phyloP scores from a whole-genome alignment of 2,329 filamentous ascomycete genomes.

The Cladosporium sp. region DNA sequence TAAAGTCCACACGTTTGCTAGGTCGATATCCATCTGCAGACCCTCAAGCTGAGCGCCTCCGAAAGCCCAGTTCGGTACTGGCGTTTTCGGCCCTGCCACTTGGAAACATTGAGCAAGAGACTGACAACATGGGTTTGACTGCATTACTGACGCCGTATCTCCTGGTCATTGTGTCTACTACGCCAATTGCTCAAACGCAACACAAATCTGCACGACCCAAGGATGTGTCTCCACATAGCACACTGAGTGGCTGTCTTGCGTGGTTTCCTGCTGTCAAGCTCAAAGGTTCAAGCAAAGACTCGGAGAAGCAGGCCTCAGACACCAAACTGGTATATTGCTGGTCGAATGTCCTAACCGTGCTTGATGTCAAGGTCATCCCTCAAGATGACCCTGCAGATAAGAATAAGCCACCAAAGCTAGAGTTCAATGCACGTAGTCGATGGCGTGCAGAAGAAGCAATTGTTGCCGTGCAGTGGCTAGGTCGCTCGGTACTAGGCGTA shows the following conservation, averaged over 20 bases:
- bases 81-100: conserved; percentile 88
- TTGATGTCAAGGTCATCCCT: conserved; percentile 79
- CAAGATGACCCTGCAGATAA: conserved; percentile 61
- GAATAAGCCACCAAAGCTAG: conserved; percentile 75
- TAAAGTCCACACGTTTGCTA: conserved; percentile 87
- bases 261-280: conserved; percentile 97
- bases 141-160: conserved; percentile 96
- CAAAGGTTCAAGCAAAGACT: conserved; percentile 63
- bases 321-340: conserved; percentile 96
- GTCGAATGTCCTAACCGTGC: conserved; percentile 94
- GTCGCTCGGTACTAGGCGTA: conserved; percentile 85
- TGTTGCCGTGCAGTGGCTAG: conserved; percentile 95
- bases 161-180: conserved; percentile 95
- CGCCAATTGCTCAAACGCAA: conserved; percentile 92
- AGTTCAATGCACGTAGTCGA: conserved; percentile 78
- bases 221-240: conserved; percentile 84
- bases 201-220: conserved; percentile 91
- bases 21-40: conserved; percentile 82
- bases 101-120: conserved; percentile 88
- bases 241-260: conserved; percentile 89
- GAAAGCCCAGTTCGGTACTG: conserved; percentile 92
- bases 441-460: conserved; percentile 96
- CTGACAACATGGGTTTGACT: conserved; percentile 85
- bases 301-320: conserved; percentile 67
- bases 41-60: conserved; percentile 62